phyloP scores from a whole-genome alignment of 2,329 filamentous ascomycete genomes.

The Paecilomyces dactylethromorphus region DNA sequence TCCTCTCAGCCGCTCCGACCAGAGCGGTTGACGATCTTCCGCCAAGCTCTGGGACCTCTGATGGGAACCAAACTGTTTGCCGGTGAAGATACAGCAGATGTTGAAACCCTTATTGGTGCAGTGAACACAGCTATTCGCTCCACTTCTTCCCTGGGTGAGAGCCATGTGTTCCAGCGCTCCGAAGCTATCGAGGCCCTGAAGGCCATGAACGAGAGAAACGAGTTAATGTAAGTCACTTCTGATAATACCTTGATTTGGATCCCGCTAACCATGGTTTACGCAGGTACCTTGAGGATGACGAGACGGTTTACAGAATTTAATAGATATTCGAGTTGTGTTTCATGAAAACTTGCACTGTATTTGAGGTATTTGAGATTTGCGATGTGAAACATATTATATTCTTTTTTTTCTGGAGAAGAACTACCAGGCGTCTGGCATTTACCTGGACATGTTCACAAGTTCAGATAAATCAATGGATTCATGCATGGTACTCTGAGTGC shows the following conservation, averaged over 20 bases:
- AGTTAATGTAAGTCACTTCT: conserved; percentile 75
- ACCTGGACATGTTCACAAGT: neutral
- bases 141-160: conserved; percentile 39
- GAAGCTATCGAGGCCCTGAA: conserved; percentile 74
- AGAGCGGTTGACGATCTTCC: conserved; percentile 66
- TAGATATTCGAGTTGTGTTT: neutral
- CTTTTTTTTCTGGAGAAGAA: neutral
- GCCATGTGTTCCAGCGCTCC: conserved; percentile 55
- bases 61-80: conserved; percentile 78
- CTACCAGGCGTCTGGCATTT: neutral
- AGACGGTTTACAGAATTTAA: conserved; percentile 66
- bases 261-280: conserved; percentile 9
- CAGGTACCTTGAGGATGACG: conserved; percentile 46
- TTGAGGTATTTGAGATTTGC: neutral
- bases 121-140: conserved; percentile 66
- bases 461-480: neutral
- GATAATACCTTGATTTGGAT: conserved; percentile 37
- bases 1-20: conserved; percentile 36
- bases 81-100: conserved; percentile 67
- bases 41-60: conserved; percentile 72
- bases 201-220: conserved; percentile 74
- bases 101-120: conserved; percentile 67
- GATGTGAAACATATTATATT: neutral
- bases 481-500: no score
- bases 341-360: neutral